These are phyloP conservation scores for Apodospora peruviana DNA, from an alignment of 495 filamentous ascomycete species.

Conservation along the genomic window DNA sequence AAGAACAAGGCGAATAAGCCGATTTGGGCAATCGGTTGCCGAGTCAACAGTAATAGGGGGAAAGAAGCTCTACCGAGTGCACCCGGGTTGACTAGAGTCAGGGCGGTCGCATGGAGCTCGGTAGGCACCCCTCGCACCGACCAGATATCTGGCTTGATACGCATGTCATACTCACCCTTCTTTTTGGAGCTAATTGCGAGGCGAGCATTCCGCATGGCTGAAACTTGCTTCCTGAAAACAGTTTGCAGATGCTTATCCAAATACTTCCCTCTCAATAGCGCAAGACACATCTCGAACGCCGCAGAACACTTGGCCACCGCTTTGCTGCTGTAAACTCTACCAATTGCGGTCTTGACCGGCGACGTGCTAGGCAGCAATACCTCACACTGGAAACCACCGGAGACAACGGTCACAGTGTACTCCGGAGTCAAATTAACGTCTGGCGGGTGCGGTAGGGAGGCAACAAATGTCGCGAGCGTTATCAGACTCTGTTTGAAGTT, in stretches of 20 bases:
- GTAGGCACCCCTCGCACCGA: conserved; percentile 42
- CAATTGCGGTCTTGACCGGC: conserved; percentile 61
- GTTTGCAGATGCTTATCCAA: conserved; percentile 72
- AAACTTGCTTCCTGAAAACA: conserved; percentile 65
- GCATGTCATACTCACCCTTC: conserved; percentile 67
- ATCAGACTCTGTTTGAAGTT: conserved; percentile 68
- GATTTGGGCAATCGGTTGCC: conserved; percentile 56
- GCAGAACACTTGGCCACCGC: conserved; percentile 81
- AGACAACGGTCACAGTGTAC: conserved; percentile 55
- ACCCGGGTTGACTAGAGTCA: conserved; percentile 54
- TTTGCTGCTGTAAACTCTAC: conserved; percentile 57
- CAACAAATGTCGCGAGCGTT: conserved; percentile 54
- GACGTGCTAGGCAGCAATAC: conserved; percentile 74
- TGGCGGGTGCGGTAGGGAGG: conserved; percentile 53
- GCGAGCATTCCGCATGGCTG: conserved; percentile 84
- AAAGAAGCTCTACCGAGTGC: conserved; percentile 55
- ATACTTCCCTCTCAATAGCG: conserved; percentile 59
- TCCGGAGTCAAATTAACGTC: conserved; percentile 50
- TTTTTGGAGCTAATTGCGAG: conserved; percentile 77
- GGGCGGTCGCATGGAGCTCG: conserved; percentile 57
- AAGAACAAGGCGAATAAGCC: conserved; percentile 69
- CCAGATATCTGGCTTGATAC: conserved; percentile 77
- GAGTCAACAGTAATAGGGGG: conserved; percentile 68
- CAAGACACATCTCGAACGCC: conserved; percentile 77
- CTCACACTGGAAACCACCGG: conserved; percentile 69